A percentile compares a stretch with the other conserved stretches of the same genome.
phyloP scores from a whole-genome alignment of 345 rosid species.

The Capsella bursapastoris region DNA sequence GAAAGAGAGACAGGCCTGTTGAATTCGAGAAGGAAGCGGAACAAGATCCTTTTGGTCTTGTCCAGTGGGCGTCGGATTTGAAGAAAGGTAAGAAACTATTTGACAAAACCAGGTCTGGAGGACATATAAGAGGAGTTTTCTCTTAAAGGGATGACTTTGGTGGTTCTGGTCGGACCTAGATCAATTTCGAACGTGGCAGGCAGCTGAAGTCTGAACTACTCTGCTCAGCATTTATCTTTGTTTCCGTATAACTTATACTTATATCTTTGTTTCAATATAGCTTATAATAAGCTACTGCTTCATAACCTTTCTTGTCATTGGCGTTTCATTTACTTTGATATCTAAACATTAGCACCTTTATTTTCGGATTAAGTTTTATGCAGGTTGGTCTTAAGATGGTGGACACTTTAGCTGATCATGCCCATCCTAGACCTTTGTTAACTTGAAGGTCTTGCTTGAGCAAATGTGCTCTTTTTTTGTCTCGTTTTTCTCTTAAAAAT shows the following conservation, averaged over 20 bases:
- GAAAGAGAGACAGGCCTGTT: conserved; percentile 74
- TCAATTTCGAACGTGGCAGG: conserved; percentile 65
- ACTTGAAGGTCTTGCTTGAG: too few species aligned
- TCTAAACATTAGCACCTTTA: not conserved
- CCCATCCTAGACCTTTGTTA: too few species aligned
- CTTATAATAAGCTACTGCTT: too few species aligned
- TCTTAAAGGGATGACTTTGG: conserved; percentile 66
- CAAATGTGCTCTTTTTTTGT: too few species aligned
- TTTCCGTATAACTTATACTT: not conserved
- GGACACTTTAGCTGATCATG: too few species aligned
- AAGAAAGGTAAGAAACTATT: conserved; percentile 62
- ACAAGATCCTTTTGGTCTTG: conserved; percentile 82
- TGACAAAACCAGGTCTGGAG: conserved; percentile 65
- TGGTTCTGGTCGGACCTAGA: conserved; percentile 61
- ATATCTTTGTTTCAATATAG: not conserved
- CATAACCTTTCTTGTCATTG: not conserved
- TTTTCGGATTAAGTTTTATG: not conserved
- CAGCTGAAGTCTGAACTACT: conserved; percentile 12
- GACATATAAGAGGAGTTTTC: conserved; percentile 61
- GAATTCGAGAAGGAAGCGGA: conserved; percentile 84
- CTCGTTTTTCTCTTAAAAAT: too few species aligned
- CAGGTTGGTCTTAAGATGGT: too few species aligned
- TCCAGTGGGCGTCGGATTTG: conserved; percentile 72
- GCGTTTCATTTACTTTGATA: not conserved
- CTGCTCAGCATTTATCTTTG: not conserved